Conservation (phyloP, 257 asterid species). For the Nicotiana attenuata region DNA sequence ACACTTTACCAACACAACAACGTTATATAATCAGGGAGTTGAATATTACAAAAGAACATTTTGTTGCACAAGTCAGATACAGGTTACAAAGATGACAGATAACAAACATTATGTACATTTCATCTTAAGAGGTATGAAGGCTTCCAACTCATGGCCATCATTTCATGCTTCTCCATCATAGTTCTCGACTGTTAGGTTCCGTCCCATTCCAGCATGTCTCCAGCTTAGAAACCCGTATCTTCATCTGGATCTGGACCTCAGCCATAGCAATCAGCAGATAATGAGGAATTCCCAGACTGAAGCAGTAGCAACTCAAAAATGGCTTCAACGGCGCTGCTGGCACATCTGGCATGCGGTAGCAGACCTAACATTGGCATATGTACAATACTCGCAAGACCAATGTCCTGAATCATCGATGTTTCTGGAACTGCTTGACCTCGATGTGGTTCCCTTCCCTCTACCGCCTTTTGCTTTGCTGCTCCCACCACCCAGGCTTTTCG, state of each 20-base stretch:
- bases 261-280: not conserved
- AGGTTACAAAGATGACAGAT: not conserved
- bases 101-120: slow-evolving; percentile 7
- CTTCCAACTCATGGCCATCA: not conserved
- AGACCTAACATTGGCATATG: slow-evolving; percentile 52
- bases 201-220: not conserved
- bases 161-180: not conserved
- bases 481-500: slow-evolving; percentile 46
- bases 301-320: not conserved
- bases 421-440: slow-evolving; percentile 52
- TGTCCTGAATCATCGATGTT: slow-evolving; percentile 54
- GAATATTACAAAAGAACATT: not conserved
- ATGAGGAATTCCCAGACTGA: not conserved
- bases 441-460: slow-evolving; percentile 58
- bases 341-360: slow-evolving; percentile 63
- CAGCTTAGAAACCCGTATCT: not conserved
- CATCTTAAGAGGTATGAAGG: not conserved
- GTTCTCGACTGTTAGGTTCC: not conserved
- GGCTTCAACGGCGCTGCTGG: slow-evolving; percentile 52
- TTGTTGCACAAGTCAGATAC: not conserved
- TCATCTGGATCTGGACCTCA: not conserved
- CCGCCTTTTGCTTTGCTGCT: slow-evolving; percentile 52
- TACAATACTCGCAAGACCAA: slow-evolving; percentile 77
- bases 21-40: not conserved
- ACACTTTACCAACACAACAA: not conserved